Base-by-base conservation (phyloP, 495 filamentous ascomycete species). In the Hypoxylon subgilvum region DNA sequence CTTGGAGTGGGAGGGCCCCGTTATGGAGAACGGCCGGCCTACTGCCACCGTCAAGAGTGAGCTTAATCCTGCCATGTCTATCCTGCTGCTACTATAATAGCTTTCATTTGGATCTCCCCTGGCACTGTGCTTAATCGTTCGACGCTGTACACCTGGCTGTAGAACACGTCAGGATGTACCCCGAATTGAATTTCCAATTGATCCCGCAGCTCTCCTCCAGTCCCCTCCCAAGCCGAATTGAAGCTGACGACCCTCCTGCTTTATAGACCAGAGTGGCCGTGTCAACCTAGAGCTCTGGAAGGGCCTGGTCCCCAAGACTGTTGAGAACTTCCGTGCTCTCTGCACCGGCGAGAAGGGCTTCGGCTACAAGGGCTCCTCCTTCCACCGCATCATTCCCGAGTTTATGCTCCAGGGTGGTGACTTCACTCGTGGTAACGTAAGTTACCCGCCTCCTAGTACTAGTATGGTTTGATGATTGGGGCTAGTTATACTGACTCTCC, bases 381-480 rank as follows among this genome's bases (percentile, higher is more conserved):
- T 97, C 87, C 94, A 99, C 84, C 90, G 94, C 68, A 86, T 99
- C 66, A 99, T 99, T 74, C 88, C 88, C 48, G 68, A 84, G 25
- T 99, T 99, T 86, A 99, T 99, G 94, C 90, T 97, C 73, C 94
- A 99, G 82, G 94, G 95, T 74, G 94, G 94, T 82, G 94, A 99
- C 84, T 99, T 97, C 84, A 99, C 94, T 73, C 88, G 87, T 71
- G 86, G 86, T 73, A 96, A 99, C 74, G 90, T 92, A 72, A 76
- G 87, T 77, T 35, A 27, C 39, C 22, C 21, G 17, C 12, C 6
- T 7, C 8, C 28, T 28, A 4, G 14, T 27, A 6, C 25, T n/a
- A n/a, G n/a, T n/a, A n/a, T n/a, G n/a, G n/a, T n/a, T n/a, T n/a
- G 4, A 47, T 32, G 12, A 2, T 22, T 6, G 5, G 6, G 25